Conservation (phyloP, 441 rosid genomes). For the Bocquillonia castaneifolia region DNA sequence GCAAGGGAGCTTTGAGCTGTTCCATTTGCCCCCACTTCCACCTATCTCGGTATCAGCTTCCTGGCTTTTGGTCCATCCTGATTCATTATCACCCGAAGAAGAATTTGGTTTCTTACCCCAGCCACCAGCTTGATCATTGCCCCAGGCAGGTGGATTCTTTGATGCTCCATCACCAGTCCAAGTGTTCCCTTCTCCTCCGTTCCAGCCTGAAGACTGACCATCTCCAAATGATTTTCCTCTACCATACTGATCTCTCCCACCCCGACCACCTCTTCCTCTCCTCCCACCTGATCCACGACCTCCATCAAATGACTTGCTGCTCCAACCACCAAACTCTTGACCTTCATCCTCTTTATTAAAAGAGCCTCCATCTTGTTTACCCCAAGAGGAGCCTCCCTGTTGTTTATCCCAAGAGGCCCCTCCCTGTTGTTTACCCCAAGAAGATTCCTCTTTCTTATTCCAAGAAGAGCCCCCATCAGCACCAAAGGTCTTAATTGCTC, state of each 20-base stretch:
- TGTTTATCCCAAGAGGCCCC: conserved; percentile 23
- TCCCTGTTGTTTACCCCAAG: conserved; percentile 11
- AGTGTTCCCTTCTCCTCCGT: conserved; percentile 22
- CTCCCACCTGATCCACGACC: conserved; percentile 53
- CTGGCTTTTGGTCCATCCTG: conserved; percentile 5
- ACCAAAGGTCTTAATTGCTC: background rate
- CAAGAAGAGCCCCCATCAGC: too few species aligned
- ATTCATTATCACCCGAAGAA: background rate
- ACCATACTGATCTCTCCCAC: conserved; percentile 49
- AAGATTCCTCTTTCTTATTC: conserved; percentile 23
- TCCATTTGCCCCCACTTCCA: conserved; percentile 5
- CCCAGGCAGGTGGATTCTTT: conserved; percentile 7
- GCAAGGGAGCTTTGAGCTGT: background rate
- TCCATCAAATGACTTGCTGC: conserved; percentile 29
- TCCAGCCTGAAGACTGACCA: conserved; percentile 30
- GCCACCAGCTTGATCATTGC: conserved; percentile 8
- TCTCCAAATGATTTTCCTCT: conserved; percentile 41
- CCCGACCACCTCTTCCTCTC: conserved; percentile 41
- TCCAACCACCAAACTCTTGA: conserved; percentile 26
- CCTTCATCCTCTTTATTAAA: conserved; percentile 14
- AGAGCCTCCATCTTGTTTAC: conserved; percentile 32
- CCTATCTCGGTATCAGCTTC: conserved; percentile 2
- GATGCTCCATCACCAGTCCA: conserved; percentile 20
- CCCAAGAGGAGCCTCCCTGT: conserved; percentile 23
- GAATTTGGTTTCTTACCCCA: conserved; percentile 15